Conservation (phyloP, 75 land plant species). For the Ceratopteris richardii region DNA sequence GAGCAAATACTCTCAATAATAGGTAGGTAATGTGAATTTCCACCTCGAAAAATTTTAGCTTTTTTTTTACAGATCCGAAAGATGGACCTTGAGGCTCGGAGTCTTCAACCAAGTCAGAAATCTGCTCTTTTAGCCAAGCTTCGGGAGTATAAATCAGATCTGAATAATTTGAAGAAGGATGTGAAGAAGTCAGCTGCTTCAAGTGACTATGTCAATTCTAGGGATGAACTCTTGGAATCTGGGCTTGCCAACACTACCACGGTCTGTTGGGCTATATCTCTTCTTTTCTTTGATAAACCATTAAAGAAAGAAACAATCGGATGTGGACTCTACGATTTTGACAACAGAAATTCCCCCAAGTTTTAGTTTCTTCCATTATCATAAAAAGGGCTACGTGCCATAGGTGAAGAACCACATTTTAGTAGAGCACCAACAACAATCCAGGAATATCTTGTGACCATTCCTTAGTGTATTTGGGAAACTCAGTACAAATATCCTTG, state of each 20-base stretch:
- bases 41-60: background rate
- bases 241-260: conserved; percentile 18
- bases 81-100: conserved; percentile 37
- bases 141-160: conserved; percentile 32
- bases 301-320: too few relatives aligned
- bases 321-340: too few relatives aligned
- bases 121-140: conserved; percentile 26
- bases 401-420: too few relatives aligned
- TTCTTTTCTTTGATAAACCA: too few relatives aligned
- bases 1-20: background rate
- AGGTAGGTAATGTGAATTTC: background rate
- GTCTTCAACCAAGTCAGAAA: conserved; percentile 21
- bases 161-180: conserved; percentile 26
- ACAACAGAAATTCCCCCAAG: too few relatives aligned
- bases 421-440: too few relatives aligned
- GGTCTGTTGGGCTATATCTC: too few relatives aligned
- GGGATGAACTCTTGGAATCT: conserved; percentile 29
- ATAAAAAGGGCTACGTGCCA: too few relatives aligned
- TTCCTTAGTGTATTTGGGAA: too few relatives aligned
- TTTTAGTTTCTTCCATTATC: too few relatives aligned
- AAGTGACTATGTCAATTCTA: conserved; percentile 10
- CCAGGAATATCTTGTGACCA: too few relatives aligned
- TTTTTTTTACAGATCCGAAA: conserved; percentile 20
- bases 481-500: too few relatives aligned
- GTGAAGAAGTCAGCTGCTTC: conserved; percentile 23